Conservation (phyloP, 176 grass and related monocot species). For the Phoenix roebelenii region DNA sequence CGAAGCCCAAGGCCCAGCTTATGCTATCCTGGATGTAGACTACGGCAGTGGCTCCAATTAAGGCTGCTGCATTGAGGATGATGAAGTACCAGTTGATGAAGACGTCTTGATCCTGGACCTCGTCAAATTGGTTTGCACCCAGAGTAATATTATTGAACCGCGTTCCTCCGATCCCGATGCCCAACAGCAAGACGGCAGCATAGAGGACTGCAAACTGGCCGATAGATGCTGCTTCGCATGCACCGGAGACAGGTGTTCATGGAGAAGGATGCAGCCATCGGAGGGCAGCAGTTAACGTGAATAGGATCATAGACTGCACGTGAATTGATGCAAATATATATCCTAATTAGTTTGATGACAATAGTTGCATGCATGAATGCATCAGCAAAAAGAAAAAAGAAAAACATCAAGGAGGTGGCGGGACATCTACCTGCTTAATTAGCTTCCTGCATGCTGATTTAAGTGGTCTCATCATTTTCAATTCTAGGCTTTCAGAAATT, state of each 20-base stretch:
- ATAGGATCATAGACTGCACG: constrained; percentile 37
- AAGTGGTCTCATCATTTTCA: no score
- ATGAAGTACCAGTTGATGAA: constrained; percentile 89
- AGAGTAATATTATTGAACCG: constrained; percentile 63
- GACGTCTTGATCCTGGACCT: constrained; percentile 31
- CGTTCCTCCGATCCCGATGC: constrained; percentile 44
- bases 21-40: constrained; percentile 61
- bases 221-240: constrained; percentile 13
- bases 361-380: no score
- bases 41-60: constrained; percentile 40
- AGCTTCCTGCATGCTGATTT: no score
- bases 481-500: no score
- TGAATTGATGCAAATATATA: no score
- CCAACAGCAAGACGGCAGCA: constrained; percentile 28
- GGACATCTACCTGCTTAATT: no score
- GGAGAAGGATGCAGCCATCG: constrained; percentile 23
- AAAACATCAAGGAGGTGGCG: no score
- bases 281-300: constrained; percentile 48
- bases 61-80: constrained; percentile 33
- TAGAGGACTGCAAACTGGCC: constrained; percentile 41
- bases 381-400: no score
- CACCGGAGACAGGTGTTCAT: constrained; percentile 10
- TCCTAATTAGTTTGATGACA: no score
- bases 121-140: constrained; percentile 68
- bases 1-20: constrained; percentile 49